Conservation (phyloP, 768 basidiomycete genomes). For the Psilocybe sp. region DNA sequence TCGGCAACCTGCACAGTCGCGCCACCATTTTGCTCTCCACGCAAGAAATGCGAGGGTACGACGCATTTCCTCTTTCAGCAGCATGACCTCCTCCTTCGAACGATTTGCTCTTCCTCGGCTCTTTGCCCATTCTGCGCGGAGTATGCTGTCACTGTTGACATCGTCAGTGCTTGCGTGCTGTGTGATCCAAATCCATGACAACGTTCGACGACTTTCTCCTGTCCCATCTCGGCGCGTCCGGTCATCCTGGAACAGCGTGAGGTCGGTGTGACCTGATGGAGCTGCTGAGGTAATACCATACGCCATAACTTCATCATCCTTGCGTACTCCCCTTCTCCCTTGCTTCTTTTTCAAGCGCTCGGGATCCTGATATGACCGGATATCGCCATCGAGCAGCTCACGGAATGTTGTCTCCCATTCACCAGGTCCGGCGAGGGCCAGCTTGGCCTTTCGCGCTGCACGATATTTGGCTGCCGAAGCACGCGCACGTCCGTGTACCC, state of each 20-base stretch:
- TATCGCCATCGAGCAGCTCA: constrained; percentile 4
- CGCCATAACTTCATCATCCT: constrained; percentile 1
- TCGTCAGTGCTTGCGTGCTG: too few relatives aligned
- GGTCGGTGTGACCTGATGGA: too few relatives aligned
- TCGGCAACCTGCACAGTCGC: too few relatives aligned
- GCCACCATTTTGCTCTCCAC: constrained; percentile 19
- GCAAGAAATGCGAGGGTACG: constrained; percentile 7
- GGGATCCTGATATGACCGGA: constrained; percentile 9
- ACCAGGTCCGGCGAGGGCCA: constrained; percentile 1
- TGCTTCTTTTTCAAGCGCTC: neutral
- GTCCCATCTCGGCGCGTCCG: constrained; percentile 10
- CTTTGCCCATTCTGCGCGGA: constrained; percentile 24
- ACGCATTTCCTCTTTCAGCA: constrained; percentile 24
- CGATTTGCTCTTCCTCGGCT: constrained; percentile 13
- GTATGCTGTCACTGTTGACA: neutral
- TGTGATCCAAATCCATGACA: constrained; percentile 13
- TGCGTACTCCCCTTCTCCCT: neutral
- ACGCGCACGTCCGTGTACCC: neutral
- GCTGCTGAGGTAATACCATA: too few relatives aligned
- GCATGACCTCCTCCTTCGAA: constrained; percentile 21
- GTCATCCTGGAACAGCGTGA: neutral
- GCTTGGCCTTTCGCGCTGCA: constrained; percentile 1
- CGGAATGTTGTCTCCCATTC: constrained; percentile 7
- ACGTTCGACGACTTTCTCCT: constrained; percentile 7
- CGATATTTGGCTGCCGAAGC: constrained; percentile 1